Evolutionary conservation across 2,329 filamentous ascomycete genomes (phyloP), one percentile per base, ranked within the genome.

Genomic region (Fusarium sp.): DNA sequence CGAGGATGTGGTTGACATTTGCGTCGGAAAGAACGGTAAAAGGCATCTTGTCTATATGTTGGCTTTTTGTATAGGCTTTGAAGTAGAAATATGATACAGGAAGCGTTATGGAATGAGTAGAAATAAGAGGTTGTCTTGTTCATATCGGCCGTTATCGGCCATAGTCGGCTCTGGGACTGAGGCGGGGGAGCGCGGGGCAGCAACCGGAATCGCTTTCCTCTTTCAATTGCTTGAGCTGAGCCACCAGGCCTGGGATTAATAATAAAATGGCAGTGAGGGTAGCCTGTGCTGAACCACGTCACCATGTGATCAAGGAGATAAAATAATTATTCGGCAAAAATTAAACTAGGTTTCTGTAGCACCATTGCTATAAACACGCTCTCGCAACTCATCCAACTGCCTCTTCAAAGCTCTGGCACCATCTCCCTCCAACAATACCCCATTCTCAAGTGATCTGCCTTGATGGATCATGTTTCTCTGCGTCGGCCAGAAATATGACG

Each of bases 1-100:
- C 62, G 0, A 75, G 61, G 38, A 75, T 73, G 20, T 72, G 60
- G n/a, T 66, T 72, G 18, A 75, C 62, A 25, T 75, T 70, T 8
- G 43, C 8, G 24, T 75, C 69, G 6, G 73, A 72, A 15, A 75
- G 72, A 7, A 75, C 69, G 6, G 74, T 75, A 38, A 75, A 75
- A 4, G 72, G 6, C 74, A 75, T 75, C 5, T 58, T 46, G 18
- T 3, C 4, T 15, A 1, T 5, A 5, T 8, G 2, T 5, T n/a
- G 8, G 15, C 15, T 24, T 25, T 24, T 24, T 24, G 5, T 34
- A 8, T 34, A 12, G 10, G 12, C 8, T 3, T 16, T 8, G 15
- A 1, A 18, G 18, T 52, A 24, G 22, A 29, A 41, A 2, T 27
- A n/a, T 27, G 7, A n/a, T 0, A 13, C 2, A 40, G 25, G 5